Conservation (phyloP, 208 protist species). For the Acanthamoeba healyi region DNA sequence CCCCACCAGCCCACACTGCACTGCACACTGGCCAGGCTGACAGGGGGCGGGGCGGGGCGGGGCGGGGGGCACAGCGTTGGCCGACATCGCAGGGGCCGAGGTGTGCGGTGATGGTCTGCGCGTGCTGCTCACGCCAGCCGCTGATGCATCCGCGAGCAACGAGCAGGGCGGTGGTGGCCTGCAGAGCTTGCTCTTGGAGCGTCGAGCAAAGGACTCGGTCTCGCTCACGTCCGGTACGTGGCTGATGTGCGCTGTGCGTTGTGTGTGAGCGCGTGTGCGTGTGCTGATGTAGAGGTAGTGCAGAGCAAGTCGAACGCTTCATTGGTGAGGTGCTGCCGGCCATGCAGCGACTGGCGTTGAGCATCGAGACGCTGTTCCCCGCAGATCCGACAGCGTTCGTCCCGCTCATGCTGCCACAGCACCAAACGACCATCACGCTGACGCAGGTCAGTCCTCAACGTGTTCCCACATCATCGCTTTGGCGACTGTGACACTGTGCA, state of each 20-base stretch:
- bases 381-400: background rate
- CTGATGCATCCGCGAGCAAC: background rate
- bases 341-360: background rate
- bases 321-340: constrained; percentile 28
- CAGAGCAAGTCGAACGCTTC: constrained; percentile 29
- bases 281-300: no score
- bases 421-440: background rate
- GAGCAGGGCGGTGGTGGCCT: background rate
- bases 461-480: no score
- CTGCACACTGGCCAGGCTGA: no score
- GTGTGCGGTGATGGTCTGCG: background rate
- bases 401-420: background rate
- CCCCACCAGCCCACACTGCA: no score
- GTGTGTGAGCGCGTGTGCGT: no score
- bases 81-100: background rate
- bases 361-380: constrained; percentile 68
- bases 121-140: background rate
- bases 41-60: no score
- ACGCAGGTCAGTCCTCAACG: no score
- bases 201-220: background rate
- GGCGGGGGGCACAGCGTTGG: background rate
- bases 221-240: background rate
- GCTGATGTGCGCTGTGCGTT: background rate
- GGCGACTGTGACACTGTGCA: no score
- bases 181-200: background rate